Percentiles rank a stretch among this genome's conserved stretches.
Conservation (phyloP, 1,284 basidiomycete species). For the Sporisorium reilianum region DNA sequence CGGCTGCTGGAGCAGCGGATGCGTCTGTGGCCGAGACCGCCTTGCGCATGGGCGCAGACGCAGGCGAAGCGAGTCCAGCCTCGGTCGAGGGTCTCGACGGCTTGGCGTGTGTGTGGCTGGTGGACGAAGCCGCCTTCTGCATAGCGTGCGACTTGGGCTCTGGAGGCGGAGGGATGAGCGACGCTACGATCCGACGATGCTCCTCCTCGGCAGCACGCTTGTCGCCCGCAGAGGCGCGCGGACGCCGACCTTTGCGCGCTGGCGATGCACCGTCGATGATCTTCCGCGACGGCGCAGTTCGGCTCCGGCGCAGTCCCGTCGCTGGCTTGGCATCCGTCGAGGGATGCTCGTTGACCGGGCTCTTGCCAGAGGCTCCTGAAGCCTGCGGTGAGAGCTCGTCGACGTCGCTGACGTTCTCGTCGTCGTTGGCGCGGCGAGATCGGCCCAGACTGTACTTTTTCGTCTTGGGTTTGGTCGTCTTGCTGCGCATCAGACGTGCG, state of each 20-base stretch:
- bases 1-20: constrained; percentile 16
- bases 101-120: constrained; percentile 26
- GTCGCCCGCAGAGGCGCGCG: constrained; percentile 49
- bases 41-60: constrained; percentile 45
- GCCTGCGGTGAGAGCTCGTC: constrained; percentile 28
- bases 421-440: constrained; percentile 20
- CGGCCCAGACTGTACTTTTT: constrained; percentile 24
- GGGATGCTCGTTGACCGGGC: constrained; percentile 11
- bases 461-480: constrained; percentile 43
- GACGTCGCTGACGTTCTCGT: constrained; percentile 24
- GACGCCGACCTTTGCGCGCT: constrained; percentile 35
- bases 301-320: constrained; percentile 42
- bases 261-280: constrained; percentile 33
- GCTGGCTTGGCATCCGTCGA: constrained; percentile 18
- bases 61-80: constrained; percentile 10
- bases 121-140: constrained; percentile 38
- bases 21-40: constrained; percentile 29
- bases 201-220: constrained; percentile 40
- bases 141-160: constrained; percentile 35
- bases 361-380: constrained; percentile 27
- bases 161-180: constrained; percentile 45
- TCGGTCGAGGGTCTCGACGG: constrained; percentile 25
- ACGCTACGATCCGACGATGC: constrained; percentile 41
- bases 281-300: constrained; percentile 49
- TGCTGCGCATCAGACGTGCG: constrained; percentile 52